These are phyloP conservation scores for Peltaster fructicola DNA, from an alignment of 2,329 filamentous ascomycete species.

Conservation along the genomic window DNA sequence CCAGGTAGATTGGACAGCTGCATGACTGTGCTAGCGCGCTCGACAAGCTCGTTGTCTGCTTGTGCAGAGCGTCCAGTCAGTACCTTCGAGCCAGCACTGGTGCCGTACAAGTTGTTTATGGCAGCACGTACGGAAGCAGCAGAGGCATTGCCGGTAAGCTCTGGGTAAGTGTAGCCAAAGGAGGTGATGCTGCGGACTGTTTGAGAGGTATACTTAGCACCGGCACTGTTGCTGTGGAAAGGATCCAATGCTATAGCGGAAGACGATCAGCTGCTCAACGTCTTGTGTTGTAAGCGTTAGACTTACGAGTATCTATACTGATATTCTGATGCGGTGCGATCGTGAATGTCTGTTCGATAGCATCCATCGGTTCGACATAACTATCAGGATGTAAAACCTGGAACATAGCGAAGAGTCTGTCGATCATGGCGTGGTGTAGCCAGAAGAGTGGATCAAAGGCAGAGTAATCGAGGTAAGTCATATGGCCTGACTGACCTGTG, in stretches of 20 bases:
- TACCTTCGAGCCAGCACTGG: constrained; percentile 15
- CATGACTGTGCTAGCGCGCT: too few relatives aligned
- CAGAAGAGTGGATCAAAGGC: constrained; percentile 69
- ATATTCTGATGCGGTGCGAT: constrained; percentile 33
- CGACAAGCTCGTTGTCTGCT: constrained; percentile 1
- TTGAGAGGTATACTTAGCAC: constrained; percentile 52
- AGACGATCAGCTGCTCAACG: constrained; percentile 3
- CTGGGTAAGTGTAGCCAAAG: constrained; percentile 62
- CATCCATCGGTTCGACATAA: constrained; percentile 42
- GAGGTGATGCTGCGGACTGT: constrained; percentile 38
- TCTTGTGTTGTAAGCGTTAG: neutral
- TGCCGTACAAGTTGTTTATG: constrained; percentile 47
- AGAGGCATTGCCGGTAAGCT: constrained; percentile 31
- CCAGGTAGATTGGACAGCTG: neutral
- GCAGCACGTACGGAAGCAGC: constrained; percentile 27
- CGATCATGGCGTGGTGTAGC: constrained; percentile 57
- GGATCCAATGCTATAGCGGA: constrained; percentile 37
- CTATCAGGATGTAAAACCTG: constrained; percentile 52
- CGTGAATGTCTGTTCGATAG: constrained; percentile 42
- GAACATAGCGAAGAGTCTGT: constrained; percentile 62
- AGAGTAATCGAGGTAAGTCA: constrained; percentile 53
- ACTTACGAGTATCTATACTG: constrained; percentile 14
- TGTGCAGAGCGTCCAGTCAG: neutral
- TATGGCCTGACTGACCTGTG: constrained; percentile 44
- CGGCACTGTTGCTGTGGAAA: constrained; percentile 41